Base-by-base conservation (phyloP, 768 basidiomycete genomes). In the Xerocomellus amylosporus region DNA sequence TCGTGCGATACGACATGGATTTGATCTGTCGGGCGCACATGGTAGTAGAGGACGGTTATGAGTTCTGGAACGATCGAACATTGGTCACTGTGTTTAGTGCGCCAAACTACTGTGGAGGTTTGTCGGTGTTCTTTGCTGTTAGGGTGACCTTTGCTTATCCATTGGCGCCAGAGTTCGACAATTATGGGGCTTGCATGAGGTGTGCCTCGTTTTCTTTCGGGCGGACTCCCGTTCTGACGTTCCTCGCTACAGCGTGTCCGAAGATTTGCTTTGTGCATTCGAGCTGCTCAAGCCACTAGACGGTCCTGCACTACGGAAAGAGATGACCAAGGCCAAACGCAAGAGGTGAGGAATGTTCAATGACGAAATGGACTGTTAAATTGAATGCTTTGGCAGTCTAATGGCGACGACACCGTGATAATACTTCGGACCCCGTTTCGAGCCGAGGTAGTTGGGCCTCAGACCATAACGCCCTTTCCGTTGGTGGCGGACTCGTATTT, bases 21-120 rank as follows among this genome's bases (percentile, higher is more conserved):
- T 80, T 99, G 59, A 98, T 99, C 74, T 98, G 97, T 77, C 88
- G 97, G 46, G 97, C 97, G 46, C 97, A 99, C 74, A 98, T 98
- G 97, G 97, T 99, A 42, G 97, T 99, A 58, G 97, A 99, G 71
- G 93, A 95, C 66, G 96, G 96, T 8, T 98, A 98, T 68, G 97
- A 99, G 76, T 99, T 99, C 69, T 99, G 97, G 92, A 98, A 98
- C 64, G 97, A 99, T 66, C 84, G 97, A 61, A 98, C 97, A 45
- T 75, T 99, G 62, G 97, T 99, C 49, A 99, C 97, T 1, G 94
- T 99, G 51, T 99, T 99, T 74, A 96, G 93, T 63, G 97, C 97
- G 45, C 97, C 97, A 20, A 97, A 97, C 65, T 94, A 93, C 64
- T 94, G 93, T 67, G 93, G 92, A 72, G 92, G 94, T 96, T 62